Base-by-base conservation (phyloP, 2,329 filamentous ascomycete genomes). In the Ophiosphaerella herpotricha region DNA sequence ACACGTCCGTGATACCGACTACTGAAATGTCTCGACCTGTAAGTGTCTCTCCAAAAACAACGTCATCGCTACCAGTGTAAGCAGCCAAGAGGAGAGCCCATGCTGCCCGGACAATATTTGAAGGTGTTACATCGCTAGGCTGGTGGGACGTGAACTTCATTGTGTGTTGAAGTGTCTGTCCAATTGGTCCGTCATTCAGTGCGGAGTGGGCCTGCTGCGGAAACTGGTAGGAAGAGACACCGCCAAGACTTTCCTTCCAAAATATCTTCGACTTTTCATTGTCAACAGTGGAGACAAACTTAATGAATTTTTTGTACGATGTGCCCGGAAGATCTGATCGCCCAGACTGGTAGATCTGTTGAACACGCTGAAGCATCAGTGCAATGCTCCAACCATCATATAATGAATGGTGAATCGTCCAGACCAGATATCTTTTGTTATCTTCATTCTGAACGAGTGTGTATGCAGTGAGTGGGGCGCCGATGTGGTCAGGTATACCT, bases 381-480 rank as follows among this genome's bases (percentile, higher is more conserved):
- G 61, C 52, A 32, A 69, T 63, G 32, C 62, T 66, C 69, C 69
- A 73, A 7, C 73, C 75, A 47, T 77, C 75, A 34, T 76, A 77
- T 2, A 75, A 57, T 0, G 70, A 63, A 49, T 77, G 75, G 39
- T 77, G 74, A 8, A 75, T 48, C 0, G 71, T 74, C 71, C 70
- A 74, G 34, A 71, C 67, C 37, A 76, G 64, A 55, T 63, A 73
- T 14, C 52, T 38, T 43, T 61, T 44, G 39, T 47, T 49, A 1
- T 42, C 41, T 5, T 18, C n/a, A 5, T 55, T 55, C 13, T 50
- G 47, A 0, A 70, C 66, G 26, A 72, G 43, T 1, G 64, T 63
- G 37, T 70, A 70, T 1, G 60, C 53, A n/a, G 63, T 53, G 8
- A 70, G 56, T 24, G 50, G 43, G 11, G 57, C 66, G 13, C 67